Evolutionary conservation across 495 filamentous ascomycete species (phyloP).

Genomic region (Neurospora cerealis): DNA sequence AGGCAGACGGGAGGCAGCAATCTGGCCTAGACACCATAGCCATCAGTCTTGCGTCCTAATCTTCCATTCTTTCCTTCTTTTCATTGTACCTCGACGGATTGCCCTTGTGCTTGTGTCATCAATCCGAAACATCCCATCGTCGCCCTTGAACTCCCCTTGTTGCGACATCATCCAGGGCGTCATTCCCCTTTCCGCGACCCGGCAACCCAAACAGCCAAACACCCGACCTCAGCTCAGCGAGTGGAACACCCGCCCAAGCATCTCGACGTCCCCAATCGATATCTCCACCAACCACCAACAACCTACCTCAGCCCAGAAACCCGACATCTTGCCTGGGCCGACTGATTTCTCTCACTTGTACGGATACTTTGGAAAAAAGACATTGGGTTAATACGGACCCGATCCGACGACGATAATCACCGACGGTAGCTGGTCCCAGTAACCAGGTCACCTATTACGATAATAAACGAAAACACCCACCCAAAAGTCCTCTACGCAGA

Average conservation of each 20-base stretch:
- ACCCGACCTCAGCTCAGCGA: not conserved
- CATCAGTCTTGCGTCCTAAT: not conserved
- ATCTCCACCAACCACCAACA: not conserved
- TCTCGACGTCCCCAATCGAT: not conserved
- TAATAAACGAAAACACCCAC: not conserved
- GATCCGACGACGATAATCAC: not conserved
- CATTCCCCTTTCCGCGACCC: not conserved
- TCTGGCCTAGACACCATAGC: not conserved
- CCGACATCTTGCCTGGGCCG: not conserved
- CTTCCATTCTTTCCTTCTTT: not conserved
- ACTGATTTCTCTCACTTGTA: not conserved
- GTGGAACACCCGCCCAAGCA: not conserved
- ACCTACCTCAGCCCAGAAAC: not conserved
- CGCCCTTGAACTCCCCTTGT: too few relatives aligned
- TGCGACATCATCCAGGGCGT: not conserved
- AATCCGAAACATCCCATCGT: not conserved
- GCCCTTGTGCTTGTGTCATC: not conserved
- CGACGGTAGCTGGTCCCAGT: not conserved
- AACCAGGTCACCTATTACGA: not conserved
- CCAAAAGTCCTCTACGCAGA: constrained; percentile 1
- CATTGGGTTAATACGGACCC: not conserved
- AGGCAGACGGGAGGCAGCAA: not conserved
- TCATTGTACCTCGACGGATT: not conserved
- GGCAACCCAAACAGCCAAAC: not conserved
- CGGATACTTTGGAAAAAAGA: not conserved